These are phyloP conservation scores for Jamesozyma spencerorum DNA, from an alignment of 805 yeast species.

Conservation along the genomic window DNA sequence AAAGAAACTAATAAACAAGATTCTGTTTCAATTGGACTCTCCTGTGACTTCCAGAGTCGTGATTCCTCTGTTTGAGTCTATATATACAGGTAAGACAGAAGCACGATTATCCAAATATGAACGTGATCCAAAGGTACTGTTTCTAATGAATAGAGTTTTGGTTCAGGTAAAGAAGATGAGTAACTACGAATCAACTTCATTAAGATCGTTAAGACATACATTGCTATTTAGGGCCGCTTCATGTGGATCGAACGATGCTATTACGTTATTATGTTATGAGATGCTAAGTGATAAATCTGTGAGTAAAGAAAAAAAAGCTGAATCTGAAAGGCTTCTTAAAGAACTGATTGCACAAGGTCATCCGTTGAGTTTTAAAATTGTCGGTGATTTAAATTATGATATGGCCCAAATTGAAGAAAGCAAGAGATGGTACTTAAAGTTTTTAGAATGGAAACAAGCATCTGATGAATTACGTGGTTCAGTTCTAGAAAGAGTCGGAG, in stretches of 20 bases:
- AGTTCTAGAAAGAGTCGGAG: slow-evolving; percentile 59
- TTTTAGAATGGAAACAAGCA: slow-evolving; percentile 36
- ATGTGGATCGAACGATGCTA: slow-evolving; percentile 72
- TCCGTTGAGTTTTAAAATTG: slow-evolving; percentile 66
- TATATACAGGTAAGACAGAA: slow-evolving; percentile 33
- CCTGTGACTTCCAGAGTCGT: slow-evolving; percentile 45
- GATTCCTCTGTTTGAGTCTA: slow-evolving; percentile 41
- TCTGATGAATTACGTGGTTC: slow-evolving; percentile 50
- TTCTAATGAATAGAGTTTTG: slow-evolving; percentile 52
- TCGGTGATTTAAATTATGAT: slow-evolving; percentile 63
- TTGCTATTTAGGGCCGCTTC: slow-evolving; percentile 80
- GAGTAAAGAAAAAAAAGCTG: slow-evolving; percentile 43
- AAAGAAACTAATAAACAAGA: slow-evolving; percentile 45
- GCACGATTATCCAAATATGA: neutral
- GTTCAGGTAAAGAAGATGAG: slow-evolving; percentile 21
- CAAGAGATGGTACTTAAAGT: slow-evolving; percentile 47
- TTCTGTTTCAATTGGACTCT: slow-evolving; percentile 60
- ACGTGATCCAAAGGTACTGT: slow-evolving; percentile 28
- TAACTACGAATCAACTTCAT: slow-evolving; percentile 4
- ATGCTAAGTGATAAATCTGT: slow-evolving; percentile 34
- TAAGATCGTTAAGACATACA: slow-evolving; percentile 45
- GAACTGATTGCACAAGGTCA: slow-evolving; percentile 52
- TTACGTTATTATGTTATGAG: slow-evolving; percentile 61
- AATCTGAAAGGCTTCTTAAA: slow-evolving; percentile 54
- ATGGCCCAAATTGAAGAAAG: slow-evolving; percentile 44